Percentiles rank a stretch among this genome's conserved stretches.
phyloP scores from a whole-genome alignment of 768 basidiomycete species.

The Russula griseocarnosa region DNA sequence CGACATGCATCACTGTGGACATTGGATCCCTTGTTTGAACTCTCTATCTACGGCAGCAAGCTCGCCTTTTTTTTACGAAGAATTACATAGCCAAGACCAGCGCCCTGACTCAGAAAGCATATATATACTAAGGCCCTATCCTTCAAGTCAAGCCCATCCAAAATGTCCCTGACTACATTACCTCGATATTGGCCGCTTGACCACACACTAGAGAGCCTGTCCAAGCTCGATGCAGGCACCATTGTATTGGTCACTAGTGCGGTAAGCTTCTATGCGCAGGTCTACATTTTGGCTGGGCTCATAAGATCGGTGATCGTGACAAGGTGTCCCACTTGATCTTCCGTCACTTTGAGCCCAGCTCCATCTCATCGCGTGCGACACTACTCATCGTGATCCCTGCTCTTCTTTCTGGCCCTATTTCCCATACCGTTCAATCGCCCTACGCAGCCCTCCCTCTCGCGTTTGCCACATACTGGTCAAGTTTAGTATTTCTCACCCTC shows the following conservation, averaged over 20 bases:
- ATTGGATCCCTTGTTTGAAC: too few relatives aligned
- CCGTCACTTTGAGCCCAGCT: constrained; percentile 10
- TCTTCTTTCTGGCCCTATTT: constrained; percentile 13
- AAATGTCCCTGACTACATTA: constrained; percentile 15
- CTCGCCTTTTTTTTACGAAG: too few relatives aligned
- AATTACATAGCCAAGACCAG: too few relatives aligned
- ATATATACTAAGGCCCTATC: neutral
- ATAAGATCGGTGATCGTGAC: neutral
- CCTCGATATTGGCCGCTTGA: neutral
- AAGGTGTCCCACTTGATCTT: constrained; percentile 12
- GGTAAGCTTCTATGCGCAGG: neutral
- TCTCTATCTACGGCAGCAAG: too few relatives aligned
- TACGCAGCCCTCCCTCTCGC: constrained; percentile 10
- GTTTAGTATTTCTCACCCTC: constrained; percentile 22
- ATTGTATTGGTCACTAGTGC: constrained; percentile 2
- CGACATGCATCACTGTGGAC: too few relatives aligned
- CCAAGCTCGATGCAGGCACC: neutral
- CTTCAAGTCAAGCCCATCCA: constrained; percentile 34
- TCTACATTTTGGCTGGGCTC: neutral
- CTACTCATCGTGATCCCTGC: constrained; percentile 11
- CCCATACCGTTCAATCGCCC: neutral
- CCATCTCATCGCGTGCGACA: neutral
- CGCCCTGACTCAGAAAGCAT: neutral
- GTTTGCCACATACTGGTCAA: neutral
- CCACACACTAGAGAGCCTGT: neutral